Percentiles rank a stretch among this genome's conserved stretches.
Conservation (phyloP, 768 basidiomycete species). For the Podaxis sp. region DNA sequence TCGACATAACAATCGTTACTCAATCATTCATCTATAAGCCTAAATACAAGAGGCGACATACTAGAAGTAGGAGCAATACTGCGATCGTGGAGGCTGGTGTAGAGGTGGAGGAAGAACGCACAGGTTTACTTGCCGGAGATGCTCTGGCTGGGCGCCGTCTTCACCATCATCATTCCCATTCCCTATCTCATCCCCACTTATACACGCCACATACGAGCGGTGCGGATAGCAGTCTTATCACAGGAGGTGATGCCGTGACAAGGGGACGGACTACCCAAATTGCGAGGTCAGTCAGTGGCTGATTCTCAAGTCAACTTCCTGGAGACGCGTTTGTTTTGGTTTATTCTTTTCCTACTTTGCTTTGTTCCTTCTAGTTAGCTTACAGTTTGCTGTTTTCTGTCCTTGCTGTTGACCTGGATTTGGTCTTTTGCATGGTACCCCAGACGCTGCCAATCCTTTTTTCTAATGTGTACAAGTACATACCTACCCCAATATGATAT, state of each 20-base stretch:
- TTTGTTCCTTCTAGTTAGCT: not conserved
- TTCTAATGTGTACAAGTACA: not conserved
- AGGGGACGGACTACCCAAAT: slow-evolving; percentile 7
- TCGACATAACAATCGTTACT: slow-evolving; percentile 87
- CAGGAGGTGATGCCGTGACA: not conserved
- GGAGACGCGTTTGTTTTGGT: not conserved
- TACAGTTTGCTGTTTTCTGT: not conserved
- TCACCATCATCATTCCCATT: not conserved
- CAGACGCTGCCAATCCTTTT: not conserved
- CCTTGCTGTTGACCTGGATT: not conserved
- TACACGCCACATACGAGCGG: not conserved
- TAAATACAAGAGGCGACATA: slow-evolving; percentile 39
- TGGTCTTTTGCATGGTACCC: not conserved
- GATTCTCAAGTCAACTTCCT: not conserved
- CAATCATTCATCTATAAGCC: slow-evolving; percentile 82
- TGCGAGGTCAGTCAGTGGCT: slow-evolving; percentile 1
- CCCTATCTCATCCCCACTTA: not conserved
- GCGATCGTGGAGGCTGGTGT: slow-evolving; percentile 11
- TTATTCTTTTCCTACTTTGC: not conserved
- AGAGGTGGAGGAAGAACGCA: slow-evolving; percentile 43
- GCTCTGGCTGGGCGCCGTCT: slow-evolving; percentile 19
- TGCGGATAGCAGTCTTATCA: not conserved
- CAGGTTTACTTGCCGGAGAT: slow-evolving; percentile 48
- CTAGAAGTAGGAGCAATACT: slow-evolving; percentile 20
- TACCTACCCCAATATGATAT: not conserved